Evolutionary conservation across 1,139 yeast species (phyloP).

Genomic region (Magnusiomyces paraingens): DNA sequence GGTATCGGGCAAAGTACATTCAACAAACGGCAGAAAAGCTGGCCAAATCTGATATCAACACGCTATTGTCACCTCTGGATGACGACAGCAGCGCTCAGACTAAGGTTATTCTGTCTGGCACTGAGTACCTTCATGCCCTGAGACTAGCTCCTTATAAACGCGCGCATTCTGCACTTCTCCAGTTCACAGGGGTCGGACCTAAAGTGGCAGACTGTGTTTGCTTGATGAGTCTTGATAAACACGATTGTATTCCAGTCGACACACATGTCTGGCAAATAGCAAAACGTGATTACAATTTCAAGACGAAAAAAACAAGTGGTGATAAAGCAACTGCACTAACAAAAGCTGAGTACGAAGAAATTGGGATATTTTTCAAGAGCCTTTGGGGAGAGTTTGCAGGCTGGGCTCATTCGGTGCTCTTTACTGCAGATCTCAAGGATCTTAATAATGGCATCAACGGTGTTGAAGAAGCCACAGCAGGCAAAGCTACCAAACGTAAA

Average conservation of each 20-base stretch:
- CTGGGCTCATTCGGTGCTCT: slow-evolving; percentile 93
- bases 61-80: slow-evolving; percentile 7
- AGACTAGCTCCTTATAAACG: slow-evolving; percentile 45
- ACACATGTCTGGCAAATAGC: slow-evolving; percentile 96
- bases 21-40: slow-evolving; percentile 60
- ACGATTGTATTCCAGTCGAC: slow-evolving; percentile 88
- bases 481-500: too few species aligned
- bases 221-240: slow-evolving; percentile 84
- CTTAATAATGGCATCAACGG: slow-evolving; percentile 45
- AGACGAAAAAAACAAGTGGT: slow-evolving; percentile 30
- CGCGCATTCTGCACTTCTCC: slow-evolving; percentile 58
- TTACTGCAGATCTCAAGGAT: slow-evolving; percentile 72
- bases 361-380: slow-evolving; percentile 53
- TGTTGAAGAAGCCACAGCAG: too few species aligned
- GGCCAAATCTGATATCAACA: slow-evolving; percentile 28
- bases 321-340: slow-evolving; percentile 31
- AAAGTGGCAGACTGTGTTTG: slow-evolving; percentile 96
- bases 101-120: neutral
- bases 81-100: neutral
- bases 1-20: slow-evolving; percentile 87
- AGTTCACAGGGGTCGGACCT: slow-evolving; percentile 89
- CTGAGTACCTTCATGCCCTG: slow-evolving; percentile 31
- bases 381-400: slow-evolving; percentile 93
- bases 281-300: slow-evolving; percentile 65
- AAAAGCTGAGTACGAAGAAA: slow-evolving; percentile 54